phyloP scores from a whole-genome alignment of 495 filamentous ascomycete genomes.

The Podospora didyma region DNA sequence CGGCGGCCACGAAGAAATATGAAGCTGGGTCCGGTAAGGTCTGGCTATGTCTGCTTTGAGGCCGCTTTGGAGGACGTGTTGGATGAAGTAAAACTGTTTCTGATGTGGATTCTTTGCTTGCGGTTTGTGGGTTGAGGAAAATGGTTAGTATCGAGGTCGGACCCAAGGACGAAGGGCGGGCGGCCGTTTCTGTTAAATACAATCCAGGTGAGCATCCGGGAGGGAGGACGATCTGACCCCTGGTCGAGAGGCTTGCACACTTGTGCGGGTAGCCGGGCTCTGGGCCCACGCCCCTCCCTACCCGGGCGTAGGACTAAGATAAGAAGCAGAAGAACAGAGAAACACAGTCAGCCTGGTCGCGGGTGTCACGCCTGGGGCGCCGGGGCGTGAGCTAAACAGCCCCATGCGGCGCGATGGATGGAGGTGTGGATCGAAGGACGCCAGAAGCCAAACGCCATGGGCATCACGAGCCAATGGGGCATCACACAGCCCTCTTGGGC shows the following conservation, averaged over 20 bases:
- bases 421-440: conserved; percentile 3
- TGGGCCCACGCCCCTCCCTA: conserved; percentile 2
- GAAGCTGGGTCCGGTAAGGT: neutral
- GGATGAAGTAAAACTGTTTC: conserved; percentile 7
- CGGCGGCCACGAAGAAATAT: conserved; percentile 11
- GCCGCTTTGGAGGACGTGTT: neutral
- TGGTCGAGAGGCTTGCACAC: neutral
- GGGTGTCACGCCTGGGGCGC: neutral
- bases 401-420: conserved; percentile 1
- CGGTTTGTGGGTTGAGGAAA: conserved; percentile 2
- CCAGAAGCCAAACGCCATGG: neutral
- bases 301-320: neutral
- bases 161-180: conserved; percentile 3
- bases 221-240: conserved; percentile 1
- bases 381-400: neutral
- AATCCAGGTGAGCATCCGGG: conserved; percentile 9
- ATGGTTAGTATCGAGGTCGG: neutral
- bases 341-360: neutral
- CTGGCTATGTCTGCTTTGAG: neutral
- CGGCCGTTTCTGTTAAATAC: conserved; percentile 10
- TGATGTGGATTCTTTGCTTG: neutral
- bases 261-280: neutral
- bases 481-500: conserved; percentile 9
- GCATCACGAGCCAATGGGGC: conserved; percentile 8
- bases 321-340: too few relatives aligned